Base-by-base conservation (phyloP, 371 early-diverging fungal genomes). In the Mortierella sp. region DNA sequence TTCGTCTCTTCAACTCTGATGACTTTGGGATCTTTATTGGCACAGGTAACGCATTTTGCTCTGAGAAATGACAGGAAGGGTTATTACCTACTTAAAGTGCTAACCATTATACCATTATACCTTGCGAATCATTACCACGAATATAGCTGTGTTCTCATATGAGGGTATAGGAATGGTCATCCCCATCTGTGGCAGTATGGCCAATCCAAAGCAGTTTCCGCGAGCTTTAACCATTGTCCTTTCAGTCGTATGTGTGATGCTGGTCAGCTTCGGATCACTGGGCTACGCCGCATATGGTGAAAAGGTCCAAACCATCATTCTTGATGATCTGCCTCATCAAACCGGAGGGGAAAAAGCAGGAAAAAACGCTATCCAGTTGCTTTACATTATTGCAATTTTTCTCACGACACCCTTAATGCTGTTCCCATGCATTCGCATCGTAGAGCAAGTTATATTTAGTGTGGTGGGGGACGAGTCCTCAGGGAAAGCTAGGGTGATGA, bases 161-260 rank as follows among this genome's bases (percentile, higher is more conserved):
- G 97, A 97, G 85, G 97, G 98, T 51, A 94, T 84, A 88, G 97
- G 95, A 32, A 86, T 95, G 67, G 90, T 97, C 28, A 96, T 97
- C 69, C 98, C 98, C 24, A 95, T 97, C 73, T 93, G 94, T 37
- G 93, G 96, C 70, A 90, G 93, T 37, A 96, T 97, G 95, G 92
- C 93, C 63, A 85, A 93, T 18, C 96, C 96, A 14, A 91, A 92
- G 64, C 86, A 92, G 62, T 97, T 97, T 73, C 90, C 91, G 5
- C 70, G 81, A 37, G 94, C 96, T 12, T 83, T 97, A 54, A 91
- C 93, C 0, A 74, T 87, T 52, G 92, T 94, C 62, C 92, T 97
- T 77, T 66, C 87, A 14, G 71, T 91, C 11, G 93, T 96, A 22
- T 93, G 94, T 32, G 85, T 80, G 28, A 87, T 94, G 22, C 88